These are phyloP conservation scores for Exophiala sideris DNA, from an alignment of 2,329 filamentous ascomycete genomes.

Conservation along the genomic window DNA sequence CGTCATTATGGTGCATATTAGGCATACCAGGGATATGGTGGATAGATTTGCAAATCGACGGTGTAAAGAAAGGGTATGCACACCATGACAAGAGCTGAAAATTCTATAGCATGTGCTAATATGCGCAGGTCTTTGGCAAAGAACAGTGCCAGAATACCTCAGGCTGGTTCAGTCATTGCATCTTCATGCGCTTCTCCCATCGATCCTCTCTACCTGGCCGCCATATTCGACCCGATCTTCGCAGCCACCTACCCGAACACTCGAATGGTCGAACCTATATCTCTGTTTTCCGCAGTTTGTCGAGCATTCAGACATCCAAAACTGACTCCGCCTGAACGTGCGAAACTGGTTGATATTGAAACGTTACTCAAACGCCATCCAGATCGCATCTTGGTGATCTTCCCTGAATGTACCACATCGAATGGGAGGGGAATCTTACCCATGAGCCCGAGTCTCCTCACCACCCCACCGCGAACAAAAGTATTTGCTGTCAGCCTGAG, in stretches of 20 bases:
- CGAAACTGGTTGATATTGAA: conserved; percentile 58
- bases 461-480: conserved; percentile 62
- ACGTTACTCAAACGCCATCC: conserved; percentile 67
- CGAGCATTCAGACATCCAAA: conserved; percentile 65
- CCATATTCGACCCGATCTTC: conserved; percentile 95
- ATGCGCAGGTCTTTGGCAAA: conserved; percentile 62
- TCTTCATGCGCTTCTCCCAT: conserved; percentile 89
- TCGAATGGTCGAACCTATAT: conserved; percentile 70
- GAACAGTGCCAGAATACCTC: conserved; percentile 69
- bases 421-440: conserved; percentile 89
- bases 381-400: conserved; percentile 74
- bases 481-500: conserved; percentile 90
- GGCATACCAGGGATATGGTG: conserved; percentile 93
- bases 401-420: conserved; percentile 90
- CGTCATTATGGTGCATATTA: conserved; percentile 81
- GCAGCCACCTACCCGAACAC: conserved; percentile 76
- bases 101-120: conserved; percentile 16
- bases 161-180: conserved; percentile 76
- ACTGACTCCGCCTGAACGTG: conserved; percentile 42
- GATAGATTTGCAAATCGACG: conserved; percentile 97
- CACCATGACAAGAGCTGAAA: background rate
- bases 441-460: conserved; percentile 72
- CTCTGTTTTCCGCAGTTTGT: conserved; percentile 70
- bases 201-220: conserved; percentile 88
- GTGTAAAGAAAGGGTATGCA: conserved; percentile 79